phyloP scores from a whole-genome alignment of 345 rosid genomes.

The Hevea brasiliensis region DNA sequence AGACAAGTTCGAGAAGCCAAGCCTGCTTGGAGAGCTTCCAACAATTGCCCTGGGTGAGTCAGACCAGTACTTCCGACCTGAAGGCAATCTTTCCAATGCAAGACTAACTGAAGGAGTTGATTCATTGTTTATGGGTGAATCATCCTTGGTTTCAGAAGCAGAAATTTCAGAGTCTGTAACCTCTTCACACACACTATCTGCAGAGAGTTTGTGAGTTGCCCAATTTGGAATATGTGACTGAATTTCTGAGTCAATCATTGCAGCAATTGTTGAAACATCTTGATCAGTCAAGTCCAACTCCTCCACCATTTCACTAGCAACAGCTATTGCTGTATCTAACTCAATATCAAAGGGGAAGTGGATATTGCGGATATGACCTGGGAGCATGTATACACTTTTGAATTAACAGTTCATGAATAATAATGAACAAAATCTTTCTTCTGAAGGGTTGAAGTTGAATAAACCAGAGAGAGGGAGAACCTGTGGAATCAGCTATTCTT shows the following conservation, averaged over 20 bases:
- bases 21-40: slow-evolving; percentile 43
- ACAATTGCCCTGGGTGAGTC: slow-evolving; percentile 53
- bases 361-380: slow-evolving; percentile 83
- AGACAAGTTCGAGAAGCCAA: slow-evolving; percentile 33
- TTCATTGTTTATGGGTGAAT: slow-evolving; percentile 26
- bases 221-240: slow-evolving; percentile 69
- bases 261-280: slow-evolving; percentile 71
- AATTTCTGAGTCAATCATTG: slow-evolving; percentile 78
- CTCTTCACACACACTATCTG: slow-evolving; percentile 17
- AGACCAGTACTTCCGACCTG: slow-evolving; percentile 87
- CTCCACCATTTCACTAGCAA: slow-evolving; percentile 94
- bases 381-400: slow-evolving; percentile 8
- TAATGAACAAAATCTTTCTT: slow-evolving; percentile 2
- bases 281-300: slow-evolving; percentile 89
- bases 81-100: slow-evolving; percentile 69
- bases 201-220: slow-evolving; percentile 41
- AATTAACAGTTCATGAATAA: slow-evolving; percentile 2
- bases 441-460: background rate
- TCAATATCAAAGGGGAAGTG: slow-evolving; percentile 93
- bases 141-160: slow-evolving; percentile 26
- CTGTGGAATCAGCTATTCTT: slow-evolving; percentile 79
- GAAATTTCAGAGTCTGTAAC: slow-evolving; percentile 23
- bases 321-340: slow-evolving; percentile 81
- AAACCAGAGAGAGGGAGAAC: slow-evolving; percentile 35
- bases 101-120: slow-evolving; percentile 36